Percentiles rank a stretch among this genome's conserved stretches.
phyloP scores from a whole-genome alignment of 2,329 filamentous ascomycete genomes.

The Colletotrichum sp. region DNA sequence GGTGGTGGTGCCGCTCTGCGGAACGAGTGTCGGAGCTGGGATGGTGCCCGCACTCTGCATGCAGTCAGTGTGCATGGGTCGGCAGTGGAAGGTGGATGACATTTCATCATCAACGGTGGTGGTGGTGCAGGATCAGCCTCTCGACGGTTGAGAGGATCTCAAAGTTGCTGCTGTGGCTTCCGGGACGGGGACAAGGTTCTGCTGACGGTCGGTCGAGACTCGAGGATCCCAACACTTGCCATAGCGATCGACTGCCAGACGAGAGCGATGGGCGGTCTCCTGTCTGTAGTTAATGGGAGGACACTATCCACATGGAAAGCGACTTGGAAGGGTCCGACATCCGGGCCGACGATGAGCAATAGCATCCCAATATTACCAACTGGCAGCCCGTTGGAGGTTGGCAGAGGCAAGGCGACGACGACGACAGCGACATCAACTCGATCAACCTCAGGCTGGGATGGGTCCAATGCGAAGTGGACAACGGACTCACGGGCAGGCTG shows the following conservation, averaged over 20 bases:
- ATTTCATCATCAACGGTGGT: neutral
- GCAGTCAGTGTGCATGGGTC: constrained; percentile 3
- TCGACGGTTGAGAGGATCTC: neutral
- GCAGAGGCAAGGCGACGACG: neutral
- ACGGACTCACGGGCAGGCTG: neutral
- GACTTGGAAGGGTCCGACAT: neutral
- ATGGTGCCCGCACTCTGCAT: constrained; percentile 6
- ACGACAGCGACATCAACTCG: neutral
- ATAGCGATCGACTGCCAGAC: neutral
- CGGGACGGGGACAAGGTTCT: neutral
- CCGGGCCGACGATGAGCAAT: neutral
- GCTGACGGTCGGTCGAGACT: neutral
- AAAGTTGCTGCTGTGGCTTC: neutral
- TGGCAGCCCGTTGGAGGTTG: neutral
- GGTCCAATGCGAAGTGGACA: neutral
- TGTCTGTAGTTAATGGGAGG: neutral
- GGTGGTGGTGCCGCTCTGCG: neutral
- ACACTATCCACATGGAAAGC: neutral
- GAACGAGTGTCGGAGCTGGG: neutral
- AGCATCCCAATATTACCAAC: neutral
- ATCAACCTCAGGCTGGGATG: constrained; percentile 2
- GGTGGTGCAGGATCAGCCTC: neutral
- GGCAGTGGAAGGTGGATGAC: neutral
- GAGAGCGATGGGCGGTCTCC: neutral
- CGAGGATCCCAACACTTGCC: neutral